Percentiles rank a stretch among this genome's conserved stretches.
Evolutionary conservation across 768 basidiomycete species (phyloP).

Genomic region (Mycena amicta): DNA sequence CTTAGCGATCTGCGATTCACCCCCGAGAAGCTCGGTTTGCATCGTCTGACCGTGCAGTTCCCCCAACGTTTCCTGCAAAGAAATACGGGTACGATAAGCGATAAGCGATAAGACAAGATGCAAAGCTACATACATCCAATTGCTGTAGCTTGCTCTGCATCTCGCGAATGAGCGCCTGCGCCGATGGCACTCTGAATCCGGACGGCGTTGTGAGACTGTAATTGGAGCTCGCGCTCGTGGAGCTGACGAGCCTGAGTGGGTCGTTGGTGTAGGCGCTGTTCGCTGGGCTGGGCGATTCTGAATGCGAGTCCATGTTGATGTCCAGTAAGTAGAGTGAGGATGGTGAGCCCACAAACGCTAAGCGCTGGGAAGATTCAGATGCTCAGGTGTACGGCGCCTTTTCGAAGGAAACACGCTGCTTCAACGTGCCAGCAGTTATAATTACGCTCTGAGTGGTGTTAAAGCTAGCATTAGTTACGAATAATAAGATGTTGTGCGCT

Average conservation of each 20-base stretch:
- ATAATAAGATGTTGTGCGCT: slow-evolving; percentile 18
- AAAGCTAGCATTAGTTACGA: slow-evolving; percentile 8
- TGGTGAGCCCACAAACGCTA: not conserved
- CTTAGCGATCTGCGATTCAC: slow-evolving; percentile 39
- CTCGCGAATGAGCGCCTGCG: slow-evolving; percentile 18
- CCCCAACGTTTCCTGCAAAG: slow-evolving; percentile 44
- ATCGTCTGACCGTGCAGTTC: slow-evolving; percentile 47
- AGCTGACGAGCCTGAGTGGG: not conserved
- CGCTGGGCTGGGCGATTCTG: slow-evolving; percentile 3
- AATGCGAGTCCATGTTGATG: slow-evolving; percentile 5
- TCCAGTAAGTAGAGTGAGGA: not conserved
- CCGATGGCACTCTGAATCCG: slow-evolving; percentile 15
- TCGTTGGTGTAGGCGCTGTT: slow-evolving; percentile 14
- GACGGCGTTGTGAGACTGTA: slow-evolving; percentile 22
- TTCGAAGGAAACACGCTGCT: slow-evolving; percentile 17
- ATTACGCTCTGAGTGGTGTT: slow-evolving; percentile 7
- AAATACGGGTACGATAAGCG: not conserved
- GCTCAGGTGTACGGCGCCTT: not conserved
- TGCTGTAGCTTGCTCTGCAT: slow-evolving; percentile 35
- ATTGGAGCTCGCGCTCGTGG: slow-evolving; percentile 18
- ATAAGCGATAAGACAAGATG: not conserved
- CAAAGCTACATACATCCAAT: slow-evolving; percentile 30
- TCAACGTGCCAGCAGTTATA: slow-evolving; percentile 22
- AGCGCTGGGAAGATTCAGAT: not conserved
- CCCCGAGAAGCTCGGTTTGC: slow-evolving; percentile 43